Evolutionary conservation across 345 rosid species (phyloP).

Genomic region (Dimocarpus longan): DNA sequence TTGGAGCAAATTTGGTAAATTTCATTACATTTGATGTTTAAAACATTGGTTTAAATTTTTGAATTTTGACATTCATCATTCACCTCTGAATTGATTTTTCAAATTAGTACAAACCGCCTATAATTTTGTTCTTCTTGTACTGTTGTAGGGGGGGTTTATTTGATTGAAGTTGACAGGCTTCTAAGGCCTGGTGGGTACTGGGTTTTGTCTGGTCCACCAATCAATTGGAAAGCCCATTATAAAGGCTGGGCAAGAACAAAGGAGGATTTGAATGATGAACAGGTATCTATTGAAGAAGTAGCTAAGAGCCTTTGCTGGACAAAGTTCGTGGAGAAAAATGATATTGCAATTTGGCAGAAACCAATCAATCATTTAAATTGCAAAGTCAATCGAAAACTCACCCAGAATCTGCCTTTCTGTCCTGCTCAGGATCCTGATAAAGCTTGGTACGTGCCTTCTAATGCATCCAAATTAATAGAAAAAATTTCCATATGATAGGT

Average conservation of each 20-base stretch:
- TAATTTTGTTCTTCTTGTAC: background rate
- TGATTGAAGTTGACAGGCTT: slow-evolving; percentile 67
- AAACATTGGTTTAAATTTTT: no score
- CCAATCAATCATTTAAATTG: slow-evolving; percentile 62
- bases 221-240: slow-evolving; percentile 57
- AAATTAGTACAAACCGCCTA: no score
- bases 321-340: slow-evolving; percentile 51
- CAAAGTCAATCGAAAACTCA: slow-evolving; percentile 29
- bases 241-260: slow-evolving; percentile 55
- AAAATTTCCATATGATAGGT: no score
- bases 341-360: slow-evolving; percentile 72
- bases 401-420: slow-evolving; percentile 49
- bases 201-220: slow-evolving; percentile 75
- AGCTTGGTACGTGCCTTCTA: slow-evolving; percentile 42
- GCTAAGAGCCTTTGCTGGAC: slow-evolving; percentile 64
- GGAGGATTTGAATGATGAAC: slow-evolving; percentile 54
- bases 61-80: no score
- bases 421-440: slow-evolving; percentile 41
- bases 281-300: slow-evolving; percentile 40
- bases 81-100: no score
- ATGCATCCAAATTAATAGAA: background rate
- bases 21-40: background rate
- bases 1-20: slow-evolving; percentile 51
- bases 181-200: slow-evolving; percentile 76
- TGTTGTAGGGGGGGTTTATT: slow-evolving; percentile 51